Evolutionary conservation across 371 early-diverging fungal genomes (phyloP), one percentile per base, ranked within the genome.

Genomic region (Chytridium lagenaria): DNA sequence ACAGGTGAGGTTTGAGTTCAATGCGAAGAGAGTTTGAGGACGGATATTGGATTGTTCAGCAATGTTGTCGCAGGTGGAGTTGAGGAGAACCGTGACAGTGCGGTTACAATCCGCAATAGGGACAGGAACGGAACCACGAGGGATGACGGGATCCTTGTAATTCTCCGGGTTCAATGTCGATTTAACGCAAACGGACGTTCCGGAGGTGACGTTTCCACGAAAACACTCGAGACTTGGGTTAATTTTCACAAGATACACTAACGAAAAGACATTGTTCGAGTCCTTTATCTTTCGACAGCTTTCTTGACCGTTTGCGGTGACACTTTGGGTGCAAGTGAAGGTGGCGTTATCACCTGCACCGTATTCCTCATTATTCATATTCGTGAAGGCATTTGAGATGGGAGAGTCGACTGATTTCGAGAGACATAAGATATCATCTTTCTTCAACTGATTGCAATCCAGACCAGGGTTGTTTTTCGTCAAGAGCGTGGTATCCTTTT

Each of bases 1-100:
- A 34, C 63, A 63, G 49, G 26, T 26, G 23, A 67, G 37, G 67
- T 67, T 40, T 49, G 19, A 50, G 67, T 50, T 50, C 12, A 50
- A 22, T 3, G 38, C 19, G 50, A 44, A 67, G 23, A 50, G 37
- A 12, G 44, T 49, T 49, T 39, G 23, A 28, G 63, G 22, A 19
- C 36, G 36, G 36, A 67, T 30, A 22, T 44, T 50, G 26, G 15
- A 7, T 5, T 23, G 5, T 7, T 7, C 30, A 23, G 57, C 57
- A 30, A 55, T 55, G 22, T 55, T 23, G 30, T 55, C 57, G 30
- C 67, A 67, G 15, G 44, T 49, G 12, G 44, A 40, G 67, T 67
- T 67, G 28, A 28, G 26, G 3, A 3, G 3, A 22, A 69, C 50
- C 95, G 95, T 77, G 92, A 94, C 88, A 93, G 31, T 63, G 12